Percentiles rank a stretch among this genome's conserved stretches.
Evolutionary conservation across 1,284 basidiomycete genomes (phyloP).

Genomic region (Farysia itapuensis): DNA sequence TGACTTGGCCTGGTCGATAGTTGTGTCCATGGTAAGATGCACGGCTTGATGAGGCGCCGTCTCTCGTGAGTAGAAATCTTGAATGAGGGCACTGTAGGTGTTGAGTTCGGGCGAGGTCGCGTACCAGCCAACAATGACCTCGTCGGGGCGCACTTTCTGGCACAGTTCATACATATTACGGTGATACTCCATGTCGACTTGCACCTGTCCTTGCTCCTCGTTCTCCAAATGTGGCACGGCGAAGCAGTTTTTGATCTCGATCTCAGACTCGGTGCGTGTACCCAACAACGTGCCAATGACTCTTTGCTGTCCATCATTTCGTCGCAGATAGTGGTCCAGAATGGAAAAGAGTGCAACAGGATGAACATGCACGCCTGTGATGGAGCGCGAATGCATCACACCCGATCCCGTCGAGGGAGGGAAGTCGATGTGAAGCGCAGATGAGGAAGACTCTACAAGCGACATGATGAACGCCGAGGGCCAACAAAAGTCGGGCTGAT

Average conservation of each 20-base stretch:
- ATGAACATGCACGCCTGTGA: slow-evolving; percentile 56
- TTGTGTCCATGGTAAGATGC: slow-evolving; percentile 89
- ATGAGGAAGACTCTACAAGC: slow-evolving; percentile 42
- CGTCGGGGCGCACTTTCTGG: slow-evolving; percentile 78
- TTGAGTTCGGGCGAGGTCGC: slow-evolving; percentile 72
- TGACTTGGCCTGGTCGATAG: slow-evolving; percentile 61
- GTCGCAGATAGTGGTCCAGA: slow-evolving; percentile 93
- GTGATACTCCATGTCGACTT: slow-evolving; percentile 93
- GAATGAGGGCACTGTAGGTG: slow-evolving; percentile 94
- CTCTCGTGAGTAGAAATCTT: slow-evolving; percentile 96
- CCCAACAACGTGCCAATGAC: slow-evolving; percentile 97
- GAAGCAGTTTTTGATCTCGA: slow-evolving; percentile 56
- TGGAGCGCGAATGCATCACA: slow-evolving; percentile 54
- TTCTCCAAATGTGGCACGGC: slow-evolving; percentile 68
- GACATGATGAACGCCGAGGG: too few relatives aligned
- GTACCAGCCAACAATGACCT: slow-evolving; percentile 84
- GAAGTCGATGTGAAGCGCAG: slow-evolving; percentile 57
- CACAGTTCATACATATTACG: slow-evolving; percentile 88
- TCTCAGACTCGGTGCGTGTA: slow-evolving; percentile 69
- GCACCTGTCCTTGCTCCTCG: slow-evolving; percentile 67
- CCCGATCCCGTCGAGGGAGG: slow-evolving; percentile 51
- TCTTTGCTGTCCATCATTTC: slow-evolving; percentile 69
- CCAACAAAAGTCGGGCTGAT: too few relatives aligned
- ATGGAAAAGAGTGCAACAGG: slow-evolving; percentile 78
- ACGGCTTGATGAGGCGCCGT: slow-evolving; percentile 84